phyloP scores from a whole-genome alignment of 345 rosid species.

The Rhodamnia rubescens region DNA sequence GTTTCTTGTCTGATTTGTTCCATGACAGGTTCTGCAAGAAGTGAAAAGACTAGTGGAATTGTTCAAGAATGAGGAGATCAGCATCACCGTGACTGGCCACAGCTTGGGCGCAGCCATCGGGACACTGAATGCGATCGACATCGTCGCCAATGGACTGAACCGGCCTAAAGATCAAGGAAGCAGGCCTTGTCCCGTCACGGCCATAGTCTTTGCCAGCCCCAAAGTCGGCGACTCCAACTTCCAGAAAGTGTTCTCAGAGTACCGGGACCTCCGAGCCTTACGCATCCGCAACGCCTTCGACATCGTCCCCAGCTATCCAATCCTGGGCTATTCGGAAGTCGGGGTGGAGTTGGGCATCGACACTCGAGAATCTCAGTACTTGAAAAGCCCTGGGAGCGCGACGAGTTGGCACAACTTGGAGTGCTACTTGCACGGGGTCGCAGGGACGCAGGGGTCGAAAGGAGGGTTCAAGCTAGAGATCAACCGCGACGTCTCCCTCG shows the following conservation, averaged over 20 bases:
- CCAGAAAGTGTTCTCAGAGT: conserved; percentile 22
- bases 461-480: conserved; percentile 53
- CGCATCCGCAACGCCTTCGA: conserved; percentile 41
- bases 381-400: conserved; percentile 44
- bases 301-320: conserved; percentile 56
- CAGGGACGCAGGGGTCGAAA: conserved; percentile 50
- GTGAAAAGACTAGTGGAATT: conserved; percentile 38
- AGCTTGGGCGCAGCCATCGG: conserved; percentile 58
- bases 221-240: conserved; percentile 52
- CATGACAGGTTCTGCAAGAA: conserved; percentile 23
- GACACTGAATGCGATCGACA: conserved; percentile 47
- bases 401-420: conserved; percentile 52
- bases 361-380: conserved; percentile 42
- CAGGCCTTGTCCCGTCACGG: conserved; percentile 35
- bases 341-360: conserved; percentile 62
- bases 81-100: conserved; percentile 57
- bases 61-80: conserved; percentile 54
- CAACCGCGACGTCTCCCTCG: conserved; percentile 42
- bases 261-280: conserved; percentile 37
- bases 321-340: conserved; percentile 46
- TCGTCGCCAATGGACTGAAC: conserved; percentile 50
- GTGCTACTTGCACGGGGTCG: conserved; percentile 66
- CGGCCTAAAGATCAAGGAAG: conserved; percentile 9
- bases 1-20: not conserved
- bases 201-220: conserved; percentile 54